A percentile compares a stretch with the other conserved stretches of the same genome.
phyloP scores from a whole-genome alignment of 23 red algal genomes.

The Gracilariopsis chorda region DNA sequence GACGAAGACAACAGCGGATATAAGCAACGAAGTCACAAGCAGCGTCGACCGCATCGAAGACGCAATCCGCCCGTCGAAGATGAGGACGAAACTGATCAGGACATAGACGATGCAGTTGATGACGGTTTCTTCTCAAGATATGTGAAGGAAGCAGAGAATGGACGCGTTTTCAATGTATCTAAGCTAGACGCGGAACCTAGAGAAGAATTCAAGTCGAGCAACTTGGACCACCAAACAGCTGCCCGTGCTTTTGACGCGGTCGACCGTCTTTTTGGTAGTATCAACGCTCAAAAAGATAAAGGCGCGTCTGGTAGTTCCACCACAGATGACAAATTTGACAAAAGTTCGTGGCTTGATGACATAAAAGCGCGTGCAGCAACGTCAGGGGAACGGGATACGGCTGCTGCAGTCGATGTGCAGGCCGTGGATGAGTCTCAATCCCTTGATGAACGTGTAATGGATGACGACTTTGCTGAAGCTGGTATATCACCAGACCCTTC shows the following conservation, averaged over 20 bases:
- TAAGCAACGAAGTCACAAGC: not conserved
- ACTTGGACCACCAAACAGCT: constrained; percentile 9
- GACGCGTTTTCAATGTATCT: not conserved
- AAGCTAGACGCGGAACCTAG: not conserved
- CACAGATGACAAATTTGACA: constrained; percentile 1
- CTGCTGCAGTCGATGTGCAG: constrained; percentile 6
- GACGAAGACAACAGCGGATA: not conserved
- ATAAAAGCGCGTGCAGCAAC: constrained; percentile 48
- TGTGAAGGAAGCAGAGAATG: constrained; percentile 15
- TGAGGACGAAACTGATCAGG: not conserved
- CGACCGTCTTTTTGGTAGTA: constrained; percentile 20
- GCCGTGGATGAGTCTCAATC: not conserved
- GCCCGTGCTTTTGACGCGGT: constrained; percentile 51
- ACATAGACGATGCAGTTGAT: not conserved
- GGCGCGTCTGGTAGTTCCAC: not conserved
- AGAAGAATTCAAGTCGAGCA: not conserved
- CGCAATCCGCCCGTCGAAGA: not conserved
- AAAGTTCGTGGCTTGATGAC: constrained; percentile 26
- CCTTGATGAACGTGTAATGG: not conserved
- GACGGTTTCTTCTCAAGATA: constrained; percentile 59
- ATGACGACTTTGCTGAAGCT: not conserved
- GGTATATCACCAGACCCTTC: not conserved
- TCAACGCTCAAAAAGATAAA: not conserved
- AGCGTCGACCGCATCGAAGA: not conserved
- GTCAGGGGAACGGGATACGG: not conserved